These are phyloP conservation scores for Phytophthora aleatoria DNA, from an alignment of 352 stramenopile genomes.

Conservation along the genomic window DNA sequence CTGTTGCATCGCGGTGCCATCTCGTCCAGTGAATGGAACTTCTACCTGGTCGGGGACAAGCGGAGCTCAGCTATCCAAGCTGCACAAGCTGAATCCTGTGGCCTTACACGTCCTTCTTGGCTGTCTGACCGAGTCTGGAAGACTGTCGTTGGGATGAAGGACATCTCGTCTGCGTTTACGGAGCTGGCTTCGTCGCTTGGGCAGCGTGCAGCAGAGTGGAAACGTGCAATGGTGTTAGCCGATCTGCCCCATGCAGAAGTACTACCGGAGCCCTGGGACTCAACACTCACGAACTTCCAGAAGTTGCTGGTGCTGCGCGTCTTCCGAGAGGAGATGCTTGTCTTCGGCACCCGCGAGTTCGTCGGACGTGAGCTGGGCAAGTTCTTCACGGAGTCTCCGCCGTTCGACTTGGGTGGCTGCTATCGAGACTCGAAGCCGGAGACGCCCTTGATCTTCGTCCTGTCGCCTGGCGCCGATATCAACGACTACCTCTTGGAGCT, in stretches of 20 bases:
- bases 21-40: slow-evolving; percentile 79
- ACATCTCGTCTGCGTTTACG: slow-evolving; percentile 61
- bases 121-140: slow-evolving; percentile 86
- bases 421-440: slow-evolving; percentile 92
- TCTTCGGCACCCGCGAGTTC: slow-evolving; percentile 89
- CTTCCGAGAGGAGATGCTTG: slow-evolving; percentile 90
- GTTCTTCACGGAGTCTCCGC: slow-evolving; percentile 90
- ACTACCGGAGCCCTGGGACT: slow-evolving; percentile 75
- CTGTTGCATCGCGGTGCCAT: slow-evolving; percentile 78
- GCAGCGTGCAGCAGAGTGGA: slow-evolving; percentile 65
- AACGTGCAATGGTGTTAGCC: slow-evolving; percentile 70
- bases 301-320: slow-evolving; percentile 90
- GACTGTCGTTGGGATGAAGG: slow-evolving; percentile 64
- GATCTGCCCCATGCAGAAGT: slow-evolving; percentile 77
- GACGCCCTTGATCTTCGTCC: slow-evolving; percentile 94
- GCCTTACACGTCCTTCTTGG: slow-evolving; percentile 56
- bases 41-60: slow-evolving; percentile 91
- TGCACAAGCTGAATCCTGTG: slow-evolving; percentile 36
- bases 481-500: slow-evolving; percentile 94
- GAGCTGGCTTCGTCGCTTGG: slow-evolving; percentile 54
- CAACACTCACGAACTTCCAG: slow-evolving; percentile 85
- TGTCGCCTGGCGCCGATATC: slow-evolving; percentile 93
- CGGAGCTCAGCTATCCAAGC: slow-evolving; percentile 58
- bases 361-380: slow-evolving; percentile 77
- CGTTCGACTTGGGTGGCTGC: slow-evolving; percentile 92